These are phyloP conservation scores for Pseudopithomyces maydicus DNA, from an alignment of 2,329 filamentous ascomycete genomes.

Conservation along the genomic window DNA sequence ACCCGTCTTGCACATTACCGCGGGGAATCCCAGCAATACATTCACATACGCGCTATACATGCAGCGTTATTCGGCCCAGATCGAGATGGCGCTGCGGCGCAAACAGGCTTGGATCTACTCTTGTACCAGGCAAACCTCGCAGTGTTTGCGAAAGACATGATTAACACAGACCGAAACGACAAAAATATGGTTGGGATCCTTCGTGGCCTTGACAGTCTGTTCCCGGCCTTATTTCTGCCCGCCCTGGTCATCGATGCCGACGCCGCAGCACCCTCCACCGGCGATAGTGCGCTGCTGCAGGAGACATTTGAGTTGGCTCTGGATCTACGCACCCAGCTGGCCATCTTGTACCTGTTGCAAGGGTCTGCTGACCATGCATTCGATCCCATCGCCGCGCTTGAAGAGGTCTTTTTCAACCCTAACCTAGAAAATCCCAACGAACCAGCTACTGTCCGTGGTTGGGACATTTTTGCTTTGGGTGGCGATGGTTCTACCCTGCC, in stretches of 20 bases:
- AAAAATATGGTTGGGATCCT: slow-evolving; percentile 37
- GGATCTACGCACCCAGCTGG: slow-evolving; percentile 60
- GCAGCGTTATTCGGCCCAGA: slow-evolving; percentile 45
- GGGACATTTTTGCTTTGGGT: slow-evolving; percentile 43
- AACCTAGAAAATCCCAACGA: slow-evolving; percentile 15
- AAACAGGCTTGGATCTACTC: slow-evolving; percentile 46
- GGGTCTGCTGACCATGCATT: slow-evolving; percentile 39
- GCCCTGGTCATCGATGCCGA: slow-evolving; percentile 22
- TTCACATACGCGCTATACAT: slow-evolving; percentile 46
- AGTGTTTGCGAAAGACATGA: slow-evolving; percentile 47
- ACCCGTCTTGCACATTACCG: slow-evolving; percentile 44
- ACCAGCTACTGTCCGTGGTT: slow-evolving; percentile 34
- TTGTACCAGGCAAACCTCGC: slow-evolving; percentile 53
- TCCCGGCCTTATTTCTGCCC: slow-evolving; percentile 42
- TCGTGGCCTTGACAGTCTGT: slow-evolving; percentile 38
- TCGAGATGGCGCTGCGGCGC: slow-evolving; percentile 16
- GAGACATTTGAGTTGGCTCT: slow-evolving; percentile 57
- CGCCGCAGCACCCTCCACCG: slow-evolving; percentile 20
- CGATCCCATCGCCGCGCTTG: slow-evolving; percentile 48
- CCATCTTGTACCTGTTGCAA: slow-evolving; percentile 51
- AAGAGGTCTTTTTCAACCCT: slow-evolving; percentile 48
- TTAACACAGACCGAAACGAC: slow-evolving; percentile 31
- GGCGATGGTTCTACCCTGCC: slow-evolving; percentile 45
- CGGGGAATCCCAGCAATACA: slow-evolving; percentile 47
- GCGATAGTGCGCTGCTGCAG: slow-evolving; percentile 48